Conservation (phyloP, 768 basidiomycete genomes). For the Podaxis mareebaensis region DNA sequence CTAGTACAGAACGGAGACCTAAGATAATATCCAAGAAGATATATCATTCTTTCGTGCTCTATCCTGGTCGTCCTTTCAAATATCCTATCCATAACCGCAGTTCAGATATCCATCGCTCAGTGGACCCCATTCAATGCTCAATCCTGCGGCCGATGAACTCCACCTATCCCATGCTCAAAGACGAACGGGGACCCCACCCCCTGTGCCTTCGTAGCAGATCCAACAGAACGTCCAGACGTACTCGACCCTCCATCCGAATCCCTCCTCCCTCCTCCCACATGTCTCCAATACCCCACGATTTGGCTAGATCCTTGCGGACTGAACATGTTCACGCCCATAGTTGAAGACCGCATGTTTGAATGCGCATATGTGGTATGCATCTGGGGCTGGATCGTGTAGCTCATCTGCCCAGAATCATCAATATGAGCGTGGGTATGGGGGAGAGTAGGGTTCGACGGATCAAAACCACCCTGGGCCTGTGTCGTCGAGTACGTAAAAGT, state of each 20-base stretch:
- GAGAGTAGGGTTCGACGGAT: neutral
- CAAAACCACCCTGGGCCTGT: neutral
- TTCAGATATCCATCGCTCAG: too few relatives aligned
- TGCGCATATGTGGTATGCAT: neutral
- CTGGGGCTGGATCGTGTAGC: neutral
- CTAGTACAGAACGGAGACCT: neutral
- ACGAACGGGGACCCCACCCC: neutral
- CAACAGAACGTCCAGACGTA: conserved; percentile 1
- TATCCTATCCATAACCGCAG: too few relatives aligned
- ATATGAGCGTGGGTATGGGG: neutral
- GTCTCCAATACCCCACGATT: neutral
- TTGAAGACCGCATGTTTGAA: neutral
- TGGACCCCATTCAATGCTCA: neutral
- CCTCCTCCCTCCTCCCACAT: neutral
- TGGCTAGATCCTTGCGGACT: neutral
- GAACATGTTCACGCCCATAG: neutral
- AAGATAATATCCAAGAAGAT: neutral
- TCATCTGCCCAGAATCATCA: neutral
- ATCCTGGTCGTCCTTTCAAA: neutral
- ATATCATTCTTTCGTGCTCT: neutral
- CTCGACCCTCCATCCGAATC: conserved; percentile 9
- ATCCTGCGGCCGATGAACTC: neutral
- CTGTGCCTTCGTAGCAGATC: neutral
- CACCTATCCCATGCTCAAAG: neutral
- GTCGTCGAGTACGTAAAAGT: neutral